These are phyloP conservation scores for Hippophae rhamnoides DNA, from an alignment of 306 rosid species.

Conservation along the genomic window DNA sequence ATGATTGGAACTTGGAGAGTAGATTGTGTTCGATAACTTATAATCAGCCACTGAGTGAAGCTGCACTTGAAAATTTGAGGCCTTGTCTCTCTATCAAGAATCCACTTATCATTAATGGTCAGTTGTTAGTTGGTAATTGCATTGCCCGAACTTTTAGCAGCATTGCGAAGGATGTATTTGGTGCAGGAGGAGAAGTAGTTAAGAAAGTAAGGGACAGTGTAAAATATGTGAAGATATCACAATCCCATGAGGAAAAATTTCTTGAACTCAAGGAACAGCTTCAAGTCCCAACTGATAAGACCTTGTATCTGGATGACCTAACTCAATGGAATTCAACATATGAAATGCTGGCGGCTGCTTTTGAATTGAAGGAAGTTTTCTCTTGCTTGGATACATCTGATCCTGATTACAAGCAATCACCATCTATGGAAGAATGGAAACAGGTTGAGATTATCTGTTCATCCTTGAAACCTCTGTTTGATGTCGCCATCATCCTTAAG, in stretches of 20 bases:
- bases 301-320: conserved; percentile 68
- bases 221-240: conserved; percentile 81
- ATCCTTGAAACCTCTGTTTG: conserved; percentile 60
- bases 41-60: conserved; percentile 37
- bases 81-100: conserved; percentile 64
- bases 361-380: conserved; percentile 76
- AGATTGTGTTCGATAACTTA: conserved; percentile 70
- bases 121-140: conserved; percentile 65
- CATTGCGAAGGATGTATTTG: conserved; percentile 58
- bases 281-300: conserved; percentile 80
- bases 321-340: conserved; percentile 76
- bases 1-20: conserved; percentile 78
- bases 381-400: conserved; percentile 75
- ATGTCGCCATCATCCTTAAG: conserved; percentile 59
- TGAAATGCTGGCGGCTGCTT: conserved; percentile 78
- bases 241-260: conserved; percentile 76
- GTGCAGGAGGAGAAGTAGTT: conserved; percentile 34
- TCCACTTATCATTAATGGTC: conserved; percentile 76
- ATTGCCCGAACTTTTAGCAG: conserved; percentile 65
- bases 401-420: conserved; percentile 72
- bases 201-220: conserved; percentile 69
- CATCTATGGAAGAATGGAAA: conserved; percentile 79
- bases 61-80: conserved; percentile 61
- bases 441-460: conserved; percentile 62
- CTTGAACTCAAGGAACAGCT: conserved; percentile 70